Evolutionary conservation across 1,284 basidiomycete species (phyloP).

Genomic region (Ceratobasidium sp.): DNA sequence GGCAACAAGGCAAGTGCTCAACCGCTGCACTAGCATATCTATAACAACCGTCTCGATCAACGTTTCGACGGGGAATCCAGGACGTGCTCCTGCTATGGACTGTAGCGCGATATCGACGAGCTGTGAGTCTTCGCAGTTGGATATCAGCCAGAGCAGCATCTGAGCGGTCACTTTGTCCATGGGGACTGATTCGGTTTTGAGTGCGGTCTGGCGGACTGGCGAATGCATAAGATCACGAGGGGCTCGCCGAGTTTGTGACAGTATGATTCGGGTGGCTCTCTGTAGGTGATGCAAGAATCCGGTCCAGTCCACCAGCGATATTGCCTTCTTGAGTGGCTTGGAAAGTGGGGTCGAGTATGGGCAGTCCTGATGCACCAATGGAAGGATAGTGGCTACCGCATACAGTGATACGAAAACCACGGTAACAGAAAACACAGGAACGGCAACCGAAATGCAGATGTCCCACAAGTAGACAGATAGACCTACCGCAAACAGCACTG

Average conservation of each 20-base stretch:
- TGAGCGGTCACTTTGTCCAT: neutral
- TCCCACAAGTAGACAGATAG: constrained; percentile 17
- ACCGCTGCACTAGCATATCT: neutral
- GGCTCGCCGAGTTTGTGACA: neutral
- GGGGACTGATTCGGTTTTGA: neutral
- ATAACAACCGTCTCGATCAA: neutral
- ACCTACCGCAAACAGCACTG: constrained; percentile 8
- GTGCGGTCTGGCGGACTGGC: neutral
- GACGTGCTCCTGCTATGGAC: neutral
- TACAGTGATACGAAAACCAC: neutral
- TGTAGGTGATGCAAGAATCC: no score
- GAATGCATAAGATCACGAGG: neutral
- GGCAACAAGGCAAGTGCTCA: neutral
- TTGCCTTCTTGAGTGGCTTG: neutral
- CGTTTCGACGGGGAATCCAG: neutral
- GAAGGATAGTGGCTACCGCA: neutral
- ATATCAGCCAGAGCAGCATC: neutral
- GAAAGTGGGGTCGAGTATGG: constrained; percentile 1
- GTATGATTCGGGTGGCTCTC: no score
- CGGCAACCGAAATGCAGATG: neutral
- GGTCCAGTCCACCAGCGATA: neutral
- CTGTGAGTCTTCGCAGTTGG: constrained; percentile 5
- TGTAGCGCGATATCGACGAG: neutral
- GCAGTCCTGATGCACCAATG: neutral
- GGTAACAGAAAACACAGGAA: neutral